A percentile compares a stretch with the other conserved stretches of the same genome.
Evolutionary conservation across 768 basidiomycete genomes (phyloP).

Genomic region (Lentinula boryana): DNA sequence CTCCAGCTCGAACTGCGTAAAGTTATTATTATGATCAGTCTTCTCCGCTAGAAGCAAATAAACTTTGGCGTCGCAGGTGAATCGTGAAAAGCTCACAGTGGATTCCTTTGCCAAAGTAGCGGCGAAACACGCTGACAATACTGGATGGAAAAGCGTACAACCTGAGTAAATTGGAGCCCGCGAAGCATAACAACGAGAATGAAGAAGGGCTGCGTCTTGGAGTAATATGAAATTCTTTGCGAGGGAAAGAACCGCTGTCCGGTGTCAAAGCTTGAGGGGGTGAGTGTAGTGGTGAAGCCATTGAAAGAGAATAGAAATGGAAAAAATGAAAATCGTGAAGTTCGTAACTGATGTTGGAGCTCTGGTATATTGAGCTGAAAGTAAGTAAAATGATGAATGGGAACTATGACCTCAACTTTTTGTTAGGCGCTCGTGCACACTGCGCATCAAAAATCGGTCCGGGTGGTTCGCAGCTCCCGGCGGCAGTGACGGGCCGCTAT

Average conservation of each 20-base stretch:
- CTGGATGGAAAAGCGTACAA: conserved; percentile 62
- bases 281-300: conserved; percentile 1
- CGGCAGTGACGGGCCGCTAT: not conserved
- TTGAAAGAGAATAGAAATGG: not conserved
- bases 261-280: not conserved
- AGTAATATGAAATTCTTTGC: conserved; percentile 69
- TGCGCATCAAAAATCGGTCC: not conserved
- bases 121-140: conserved; percentile 48
- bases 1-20: conserved; percentile 61
- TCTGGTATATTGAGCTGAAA: not conserved
- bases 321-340: not conserved
- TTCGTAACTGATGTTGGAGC: conserved; percentile 6
- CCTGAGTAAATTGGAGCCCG: conserved; percentile 56
- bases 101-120: conserved; percentile 40
- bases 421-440: not conserved
- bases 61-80: not conserved
- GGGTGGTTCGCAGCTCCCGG: not conserved
- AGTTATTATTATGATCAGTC: conserved; percentile 41
- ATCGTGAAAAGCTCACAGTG: conserved; percentile 33
- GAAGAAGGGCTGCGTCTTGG: conserved; percentile 43
- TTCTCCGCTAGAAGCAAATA: conserved; percentile 2
- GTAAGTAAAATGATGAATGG: not conserved
- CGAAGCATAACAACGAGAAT: conserved; percentile 68
- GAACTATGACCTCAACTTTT: not conserved
- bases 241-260: conserved; percentile 40